phyloP scores from a whole-genome alignment of 371 early-diverging fungal genomes.

The Mortierella sp. region DNA sequence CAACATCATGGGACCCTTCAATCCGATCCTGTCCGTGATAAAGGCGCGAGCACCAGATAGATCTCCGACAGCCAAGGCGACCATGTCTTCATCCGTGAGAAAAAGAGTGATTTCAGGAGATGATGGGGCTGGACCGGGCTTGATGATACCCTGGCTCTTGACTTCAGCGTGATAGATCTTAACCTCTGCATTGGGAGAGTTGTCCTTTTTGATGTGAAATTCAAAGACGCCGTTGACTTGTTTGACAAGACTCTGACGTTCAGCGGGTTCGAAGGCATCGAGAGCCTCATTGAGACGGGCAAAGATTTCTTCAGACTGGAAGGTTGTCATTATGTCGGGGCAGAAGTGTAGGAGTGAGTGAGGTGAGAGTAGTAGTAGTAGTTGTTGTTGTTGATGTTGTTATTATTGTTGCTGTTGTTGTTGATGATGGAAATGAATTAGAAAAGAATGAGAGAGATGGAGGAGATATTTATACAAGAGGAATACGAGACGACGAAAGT shows the following conservation, averaged over 20 bases:
- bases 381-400: neutral
- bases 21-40: slow-evolving; percentile 89
- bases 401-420: neutral
- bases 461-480: neutral
- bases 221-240: slow-evolving; percentile 89
- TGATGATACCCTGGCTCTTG: slow-evolving; percentile 66
- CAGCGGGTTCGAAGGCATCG: slow-evolving; percentile 41
- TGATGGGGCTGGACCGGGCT: slow-evolving; percentile 41
- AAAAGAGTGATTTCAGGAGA: slow-evolving; percentile 62
- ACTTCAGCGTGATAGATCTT: slow-evolving; percentile 69
- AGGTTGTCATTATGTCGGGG: slow-evolving; percentile 4
- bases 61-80: slow-evolving; percentile 78
- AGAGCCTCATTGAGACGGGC: slow-evolving; percentile 58
- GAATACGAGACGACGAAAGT: neutral
- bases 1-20: slow-evolving; percentile 83
- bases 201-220: slow-evolving; percentile 75
- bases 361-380: neutral
- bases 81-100: slow-evolving; percentile 75
- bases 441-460: neutral
- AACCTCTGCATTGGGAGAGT: slow-evolving; percentile 59
- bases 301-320: slow-evolving; percentile 53
- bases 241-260: slow-evolving; percentile 63
- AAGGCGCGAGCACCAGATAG: slow-evolving; percentile 84
- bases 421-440: neutral
- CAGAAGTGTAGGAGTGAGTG: neutral